These are phyloP conservation scores for Aschersonia sp. DNA, from an alignment of 2,329 filamentous ascomycete genomes.

Conservation along the genomic window DNA sequence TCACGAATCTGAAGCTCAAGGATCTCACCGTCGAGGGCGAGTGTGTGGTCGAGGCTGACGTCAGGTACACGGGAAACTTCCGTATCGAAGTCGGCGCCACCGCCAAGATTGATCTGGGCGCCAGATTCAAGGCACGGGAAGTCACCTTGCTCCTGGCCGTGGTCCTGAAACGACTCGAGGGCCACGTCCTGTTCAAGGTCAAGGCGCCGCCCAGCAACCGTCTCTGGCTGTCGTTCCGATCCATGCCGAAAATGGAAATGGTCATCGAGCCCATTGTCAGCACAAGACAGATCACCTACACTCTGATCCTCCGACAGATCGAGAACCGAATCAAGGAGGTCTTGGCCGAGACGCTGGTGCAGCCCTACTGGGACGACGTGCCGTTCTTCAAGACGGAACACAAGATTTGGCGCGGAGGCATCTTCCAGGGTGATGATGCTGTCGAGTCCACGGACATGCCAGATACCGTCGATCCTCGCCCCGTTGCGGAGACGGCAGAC, in stretches of 20 bases:
- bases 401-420: slow-evolving; percentile 71
- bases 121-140: slow-evolving; percentile 77
- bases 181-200: slow-evolving; percentile 71
- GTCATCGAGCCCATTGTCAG: slow-evolving; percentile 93
- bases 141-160: slow-evolving; percentile 81
- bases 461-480: slow-evolving; percentile 6
- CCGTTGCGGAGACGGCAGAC: slow-evolving; percentile 30
- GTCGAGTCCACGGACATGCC: slow-evolving; percentile 13
- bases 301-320: slow-evolving; percentile 79
- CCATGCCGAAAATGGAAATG: slow-evolving; percentile 87
- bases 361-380: slow-evolving; percentile 91
- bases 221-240: slow-evolving; percentile 89
- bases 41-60: slow-evolving; percentile 70
- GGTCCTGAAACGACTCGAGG: slow-evolving; percentile 70
- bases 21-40: slow-evolving; percentile 89
- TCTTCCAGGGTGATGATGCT: slow-evolving; percentile 48
- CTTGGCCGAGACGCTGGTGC: slow-evolving; percentile 77
- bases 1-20: slow-evolving; percentile 77
- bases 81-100: slow-evolving; percentile 84
- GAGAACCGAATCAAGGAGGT: slow-evolving; percentile 93
- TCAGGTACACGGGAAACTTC: slow-evolving; percentile 82
- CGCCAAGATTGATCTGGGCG: slow-evolving; percentile 77
- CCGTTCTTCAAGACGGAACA: slow-evolving; percentile 74
- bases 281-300: slow-evolving; percentile 88
- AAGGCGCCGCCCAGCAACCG: slow-evolving; percentile 94